Evolutionary conservation across 139 green algal species (phyloP), one percentile per base, ranked within the genome.

Genomic region (Zygnema circumcarinatum): DNA sequence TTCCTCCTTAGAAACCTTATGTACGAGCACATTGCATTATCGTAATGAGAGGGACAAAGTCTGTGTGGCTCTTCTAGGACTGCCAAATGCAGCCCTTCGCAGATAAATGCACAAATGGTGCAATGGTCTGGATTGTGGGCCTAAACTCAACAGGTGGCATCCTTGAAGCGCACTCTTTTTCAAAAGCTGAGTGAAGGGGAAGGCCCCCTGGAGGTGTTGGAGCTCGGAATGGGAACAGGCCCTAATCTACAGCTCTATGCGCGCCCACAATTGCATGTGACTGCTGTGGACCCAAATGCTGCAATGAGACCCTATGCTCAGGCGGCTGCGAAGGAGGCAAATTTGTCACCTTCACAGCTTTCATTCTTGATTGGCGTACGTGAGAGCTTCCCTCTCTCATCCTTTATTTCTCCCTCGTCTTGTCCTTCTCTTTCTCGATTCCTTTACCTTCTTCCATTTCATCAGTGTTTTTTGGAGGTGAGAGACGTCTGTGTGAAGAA

Each of bases 201-300:
- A 2, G 47, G 0, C 38, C 20, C n/a, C 21, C 32, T 81, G 73
- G 74, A 53, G 38, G 52, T 91, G 3, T 56, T 91, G 42, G 87
- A 91, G 87, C 21, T 91, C 2, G 87, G 87, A 76, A 62, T 88
- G 0, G 87, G 87, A 22, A 41, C 87, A 20, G 87, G 53, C 41
- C 87, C 87, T 22, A 89, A 89, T 76, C 33, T 89, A 41, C 25
- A 32, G 31, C 83, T 86, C 80, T 91, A 91, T 83, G 38, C 80
- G 1, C 47, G 32, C 35, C 72, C 38, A 41, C 69, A 32, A 41
- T 32, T 87, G 2, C 32, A 52, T 41, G 35, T 90, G 29, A 36
- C 73, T 36, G 85, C 67, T 36, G 53, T 90, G 3, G 85, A 90
- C 36, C 85, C 85, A 41, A 90, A 90, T 52, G 20, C 85, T n/a